Base-by-base conservation (phyloP, 345 rosid species). In the Excoecaria cochinchinensis region DNA sequence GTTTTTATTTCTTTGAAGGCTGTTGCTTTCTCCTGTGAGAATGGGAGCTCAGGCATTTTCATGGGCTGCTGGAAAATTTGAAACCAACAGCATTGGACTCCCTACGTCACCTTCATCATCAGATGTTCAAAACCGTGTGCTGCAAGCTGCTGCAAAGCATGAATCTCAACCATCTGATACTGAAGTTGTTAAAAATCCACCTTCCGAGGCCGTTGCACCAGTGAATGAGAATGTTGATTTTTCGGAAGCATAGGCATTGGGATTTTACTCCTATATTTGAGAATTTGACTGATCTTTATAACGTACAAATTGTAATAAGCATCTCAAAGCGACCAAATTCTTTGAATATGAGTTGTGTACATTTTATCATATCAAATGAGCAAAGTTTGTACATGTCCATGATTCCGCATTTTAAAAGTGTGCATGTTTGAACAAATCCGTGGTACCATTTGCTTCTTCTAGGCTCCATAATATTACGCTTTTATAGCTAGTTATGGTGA, bases 81-180 rank as follows among this genome's bases (percentile, higher is more conserved):
- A 95, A 76, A 91, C 89, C 59, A 91, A 90, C n/a, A 83, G 97
- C 74, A 75, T 81, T 42, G 90, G 97, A 67, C 92, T 93, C 44
- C 96, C 99, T 15, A 93, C 98, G 7, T 93, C 96, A 25, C 99
- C 99, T 75, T 95, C 98, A 50, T 91, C 98, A 21, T 79, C 77
- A 50, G 98, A 91, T 65, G 92, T 91, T 67, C 94, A 88, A 79
- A 91, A 80, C 81, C 86, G 98, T 47, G 99, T 92, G 70, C 82
- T 92, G 79, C 84, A 91, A 76, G 99, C 99, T 64, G 98, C 98
- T 21, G 98, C 97, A 10, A 92, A 89, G 82, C 98, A 81, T 68
- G 96, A 91, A 85, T 92, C 99, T 78, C 88, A 95, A 69, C 97
- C 97, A 2, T 89, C 97, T 13, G 94, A 87, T 21, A 70, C 81